Evolutionary conservation across 192 early-diverging fungal genomes (phyloP), one percentile per base, ranked within the genome.

Genomic region (Linderina pennispora): DNA sequence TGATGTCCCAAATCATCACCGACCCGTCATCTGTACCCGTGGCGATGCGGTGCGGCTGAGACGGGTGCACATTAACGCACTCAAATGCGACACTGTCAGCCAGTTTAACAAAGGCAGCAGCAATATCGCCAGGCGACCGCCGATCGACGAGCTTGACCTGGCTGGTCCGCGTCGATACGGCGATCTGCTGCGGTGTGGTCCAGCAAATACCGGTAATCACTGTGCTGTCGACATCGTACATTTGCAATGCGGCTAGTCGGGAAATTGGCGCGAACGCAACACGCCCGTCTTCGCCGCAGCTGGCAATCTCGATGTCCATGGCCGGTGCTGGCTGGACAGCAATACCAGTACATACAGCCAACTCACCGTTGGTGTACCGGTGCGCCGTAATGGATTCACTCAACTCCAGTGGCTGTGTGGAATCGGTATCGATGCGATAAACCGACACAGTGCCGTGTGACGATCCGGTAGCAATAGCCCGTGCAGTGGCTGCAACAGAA

Each of bases 81-180:
- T 71, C 67, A n/a, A 76, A 45, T 1, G 63, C 42, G 18, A 39
- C 43, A 17, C 17, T 15, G 15, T n/a, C n/a, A 3, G 49, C 23
- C 1, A 55, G 50, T 28, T 71, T 58, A n/a, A 62, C 37, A 23
- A 75, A 61, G 2, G 67, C 74, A 1, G 64, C 50, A 2, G 50
- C 21, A 18, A 58, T 51, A 2, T 55, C 37, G 31, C 45, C 33
- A 2, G 48, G 53, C 6, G 28, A 25, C 13, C 74, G 62, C 4
- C 67, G 40, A 44, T 76, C 74, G 40, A 72, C 66, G 8, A 72
- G 36, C 44, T 76, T 76, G 31, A 72, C 42, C 43, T 76, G 74
- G 0, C 74, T 68, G 10, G 47, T 53, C 14, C 67, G 67, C 6
- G 64, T 72, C 4, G 60, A 48, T 7, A 58, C 43, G 4, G 67